These are phyloP conservation scores for Herpetomonas muscarum DNA, from an alignment of 208 protist species.

Conservation along the genomic window DNA sequence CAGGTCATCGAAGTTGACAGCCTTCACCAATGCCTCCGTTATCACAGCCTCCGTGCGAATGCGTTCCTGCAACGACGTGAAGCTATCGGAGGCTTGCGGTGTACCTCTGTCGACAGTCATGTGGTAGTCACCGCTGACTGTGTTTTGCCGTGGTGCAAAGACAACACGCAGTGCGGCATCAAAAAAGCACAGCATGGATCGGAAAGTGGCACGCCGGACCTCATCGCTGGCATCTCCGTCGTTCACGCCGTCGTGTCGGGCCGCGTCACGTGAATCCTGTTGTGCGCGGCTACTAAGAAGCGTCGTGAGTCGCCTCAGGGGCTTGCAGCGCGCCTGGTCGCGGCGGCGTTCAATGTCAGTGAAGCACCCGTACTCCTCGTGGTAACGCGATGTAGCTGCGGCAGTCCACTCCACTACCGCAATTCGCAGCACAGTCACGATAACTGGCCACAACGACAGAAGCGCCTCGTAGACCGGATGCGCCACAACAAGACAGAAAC, in stretches of 20 bases:
- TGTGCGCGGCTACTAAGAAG: too few species aligned
- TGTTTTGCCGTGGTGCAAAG: constrained; percentile 10
- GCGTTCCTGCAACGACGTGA: neutral
- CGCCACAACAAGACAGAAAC: constrained; percentile 68
- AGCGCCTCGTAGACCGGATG: constrained; percentile 56
- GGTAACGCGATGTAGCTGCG: constrained; percentile 27
- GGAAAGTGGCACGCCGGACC: constrained; percentile 4
- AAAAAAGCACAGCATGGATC: constrained; percentile 22
- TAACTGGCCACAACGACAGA: constrained; percentile 35
- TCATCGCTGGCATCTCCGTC: constrained; percentile 13
- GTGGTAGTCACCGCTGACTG: neutral
- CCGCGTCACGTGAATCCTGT: too few species aligned
- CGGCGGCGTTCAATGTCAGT: constrained; percentile 52
- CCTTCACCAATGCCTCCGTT: neutral
- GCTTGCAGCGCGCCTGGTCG: constrained; percentile 51
- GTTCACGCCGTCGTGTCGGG: constrained; percentile 12
- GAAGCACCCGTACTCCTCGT: constrained; percentile 51
- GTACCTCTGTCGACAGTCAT: too few species aligned
- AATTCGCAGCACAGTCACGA: constrained; percentile 34
- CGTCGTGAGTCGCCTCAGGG: constrained; percentile 46
- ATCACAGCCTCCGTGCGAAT: neutral
- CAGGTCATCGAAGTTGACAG: neutral
- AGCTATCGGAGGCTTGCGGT: too few species aligned
- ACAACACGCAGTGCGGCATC: constrained; percentile 22
- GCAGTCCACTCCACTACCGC: constrained; percentile 36